These are phyloP conservation scores for Stylonectria norvegica DNA, from an alignment of 2,329 filamentous ascomycete genomes.

Conservation along the genomic window DNA sequence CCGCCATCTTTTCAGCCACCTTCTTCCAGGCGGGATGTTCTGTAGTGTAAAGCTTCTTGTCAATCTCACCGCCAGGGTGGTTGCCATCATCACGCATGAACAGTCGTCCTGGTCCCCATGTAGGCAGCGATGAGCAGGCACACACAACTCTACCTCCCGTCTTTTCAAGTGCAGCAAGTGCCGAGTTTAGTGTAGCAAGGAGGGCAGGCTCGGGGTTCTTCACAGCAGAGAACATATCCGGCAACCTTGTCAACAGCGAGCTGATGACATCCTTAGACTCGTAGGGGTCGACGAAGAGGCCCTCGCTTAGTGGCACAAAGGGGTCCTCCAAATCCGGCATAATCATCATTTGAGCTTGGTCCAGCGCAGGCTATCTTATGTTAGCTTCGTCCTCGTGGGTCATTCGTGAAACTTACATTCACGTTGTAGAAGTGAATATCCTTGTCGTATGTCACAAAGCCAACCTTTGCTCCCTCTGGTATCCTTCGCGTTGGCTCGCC, in stretches of 20 bases:
- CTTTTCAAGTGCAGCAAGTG: slow-evolving; percentile 74
- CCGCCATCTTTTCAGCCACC: slow-evolving; percentile 80
- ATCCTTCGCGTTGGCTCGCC: slow-evolving; percentile 56
- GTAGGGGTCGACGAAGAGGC: slow-evolving; percentile 90
- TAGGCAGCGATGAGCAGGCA: slow-evolving; percentile 81
- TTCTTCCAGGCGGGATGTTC: slow-evolving; percentile 89
- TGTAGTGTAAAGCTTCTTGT: slow-evolving; percentile 87
- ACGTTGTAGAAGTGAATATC: slow-evolving; percentile 98
- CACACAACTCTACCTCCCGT: slow-evolving; percentile 93
- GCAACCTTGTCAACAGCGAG: slow-evolving; percentile 78
- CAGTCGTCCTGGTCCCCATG: slow-evolving; percentile 82
- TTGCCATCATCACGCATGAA: slow-evolving; percentile 87
- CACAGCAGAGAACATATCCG: slow-evolving; percentile 78
- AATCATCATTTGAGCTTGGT: slow-evolving; percentile 95
- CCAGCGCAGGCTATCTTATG: slow-evolving; percentile 59
- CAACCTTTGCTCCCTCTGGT: slow-evolving; percentile 79
- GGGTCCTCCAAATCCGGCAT: slow-evolving; percentile 98
- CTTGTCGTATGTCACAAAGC: slow-evolving; percentile 93
- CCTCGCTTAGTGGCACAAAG: slow-evolving; percentile 87
- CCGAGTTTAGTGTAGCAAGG: slow-evolving; percentile 78
- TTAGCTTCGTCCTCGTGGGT: slow-evolving; percentile 12
- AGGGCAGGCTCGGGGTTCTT: slow-evolving; percentile 91
- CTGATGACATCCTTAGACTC: slow-evolving; percentile 85
- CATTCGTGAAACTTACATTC: slow-evolving; percentile 54
- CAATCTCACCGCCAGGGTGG: slow-evolving; percentile 78